Evolutionary conservation across 768 basidiomycete genomes (phyloP).

Genomic region (Sporobolomyces roseus): DNA sequence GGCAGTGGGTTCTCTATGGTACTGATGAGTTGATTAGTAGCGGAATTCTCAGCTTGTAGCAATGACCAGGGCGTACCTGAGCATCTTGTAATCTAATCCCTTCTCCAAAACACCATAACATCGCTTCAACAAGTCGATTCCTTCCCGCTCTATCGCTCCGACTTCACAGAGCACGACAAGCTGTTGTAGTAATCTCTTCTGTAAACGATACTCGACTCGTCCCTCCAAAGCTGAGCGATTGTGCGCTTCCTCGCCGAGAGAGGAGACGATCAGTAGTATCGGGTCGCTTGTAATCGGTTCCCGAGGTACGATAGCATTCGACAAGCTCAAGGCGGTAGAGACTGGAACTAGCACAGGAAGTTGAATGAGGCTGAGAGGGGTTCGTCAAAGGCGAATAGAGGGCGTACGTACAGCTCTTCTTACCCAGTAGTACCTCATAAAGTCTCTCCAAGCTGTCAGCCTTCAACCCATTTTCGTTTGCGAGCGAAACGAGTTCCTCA

Average conservation of each 20-base stretch:
- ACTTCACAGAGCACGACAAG: background rate
- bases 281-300: background rate
- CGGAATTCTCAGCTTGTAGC: too few relatives aligned
- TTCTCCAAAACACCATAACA: background rate
- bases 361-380: background rate
- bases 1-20: too few relatives aligned
- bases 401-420: too few relatives aligned
- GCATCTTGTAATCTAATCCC: background rate
- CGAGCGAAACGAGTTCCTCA: too few relatives aligned
- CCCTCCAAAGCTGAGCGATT: background rate
- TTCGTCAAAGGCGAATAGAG: background rate
- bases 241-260: conserved; percentile 3
- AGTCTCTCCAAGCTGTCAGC: too few relatives aligned
- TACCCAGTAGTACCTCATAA: too few relatives aligned
- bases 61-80: conserved; percentile 15
- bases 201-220: conserved; percentile 15
- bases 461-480: too few relatives aligned
- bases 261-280: conserved; percentile 17
- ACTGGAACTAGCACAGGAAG: background rate
- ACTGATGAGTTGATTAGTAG: too few relatives aligned
- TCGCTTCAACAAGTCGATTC: background rate
- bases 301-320: conserved; percentile 9
- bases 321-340: background rate
- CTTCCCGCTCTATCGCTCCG: background rate
- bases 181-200: conserved; percentile 10